A percentile compares a stretch with the other conserved stretches of the same genome.
Conservation (phyloP, 2,329 filamentous ascomycete genomes). For the Neoascochyta sp. region DNA sequence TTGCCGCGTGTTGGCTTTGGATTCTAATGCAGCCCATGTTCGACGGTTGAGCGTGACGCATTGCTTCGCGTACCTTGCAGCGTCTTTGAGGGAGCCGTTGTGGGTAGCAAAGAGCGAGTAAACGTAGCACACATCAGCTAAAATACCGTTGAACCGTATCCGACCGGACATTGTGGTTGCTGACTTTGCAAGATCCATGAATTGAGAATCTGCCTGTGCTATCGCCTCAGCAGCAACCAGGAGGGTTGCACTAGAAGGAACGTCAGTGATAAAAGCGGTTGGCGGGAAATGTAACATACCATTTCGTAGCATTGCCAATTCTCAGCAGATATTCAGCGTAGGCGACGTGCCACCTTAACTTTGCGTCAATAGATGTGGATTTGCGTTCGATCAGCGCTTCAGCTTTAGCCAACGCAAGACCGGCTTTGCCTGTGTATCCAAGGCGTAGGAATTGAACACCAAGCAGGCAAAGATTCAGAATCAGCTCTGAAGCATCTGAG, state of each 20-base stretch:
- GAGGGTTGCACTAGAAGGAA: slow-evolving; percentile 21
- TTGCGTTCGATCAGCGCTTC: slow-evolving; percentile 47
- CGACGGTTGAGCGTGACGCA: slow-evolving; percentile 49
- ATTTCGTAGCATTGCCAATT: slow-evolving; percentile 63
- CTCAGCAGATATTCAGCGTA: slow-evolving; percentile 71
- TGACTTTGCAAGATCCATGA: slow-evolving; percentile 29
- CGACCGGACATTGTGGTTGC: slow-evolving; percentile 34
- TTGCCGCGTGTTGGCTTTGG: slow-evolving; percentile 27
- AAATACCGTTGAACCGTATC: slow-evolving; percentile 47
- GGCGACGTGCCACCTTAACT: slow-evolving; percentile 62
- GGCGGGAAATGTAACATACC: slow-evolving; percentile 35
- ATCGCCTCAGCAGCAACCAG: slow-evolving; percentile 30
- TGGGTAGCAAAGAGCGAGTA: slow-evolving; percentile 64
- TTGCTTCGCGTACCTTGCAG: slow-evolving; percentile 48
- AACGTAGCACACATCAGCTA: slow-evolving; percentile 60
- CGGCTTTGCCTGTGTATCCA: slow-evolving; percentile 59
- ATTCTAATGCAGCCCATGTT: slow-evolving; percentile 52
- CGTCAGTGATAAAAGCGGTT: slow-evolving; percentile 11
- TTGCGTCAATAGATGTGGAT: slow-evolving; percentile 44
- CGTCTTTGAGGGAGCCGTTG: slow-evolving; percentile 45
- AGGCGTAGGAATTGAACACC: slow-evolving; percentile 56
- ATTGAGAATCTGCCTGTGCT: slow-evolving; percentile 24
- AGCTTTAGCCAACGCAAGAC: slow-evolving; percentile 56
- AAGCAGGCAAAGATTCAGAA: slow-evolving; percentile 45
- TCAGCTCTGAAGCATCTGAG: slow-evolving; percentile 38